Conservation (phyloP, 2,329 filamentous ascomycete species). For the Lasiodiplodia gonubiensis region DNA sequence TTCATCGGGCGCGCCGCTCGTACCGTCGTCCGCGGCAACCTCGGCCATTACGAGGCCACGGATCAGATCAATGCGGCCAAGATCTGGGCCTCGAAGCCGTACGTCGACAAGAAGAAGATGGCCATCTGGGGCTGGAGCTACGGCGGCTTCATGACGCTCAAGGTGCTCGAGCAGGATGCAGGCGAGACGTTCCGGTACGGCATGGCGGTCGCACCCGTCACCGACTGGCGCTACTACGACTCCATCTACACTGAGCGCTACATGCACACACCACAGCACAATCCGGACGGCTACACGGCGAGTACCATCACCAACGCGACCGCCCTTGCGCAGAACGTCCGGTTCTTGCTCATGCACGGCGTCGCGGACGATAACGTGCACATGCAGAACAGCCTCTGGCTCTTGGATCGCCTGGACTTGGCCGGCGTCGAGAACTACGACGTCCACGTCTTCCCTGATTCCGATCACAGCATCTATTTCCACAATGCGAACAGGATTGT, state of each 20-base stretch:
- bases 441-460: slow-evolving; percentile 94
- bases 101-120: slow-evolving; percentile 81
- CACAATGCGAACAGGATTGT: slow-evolving; percentile 91
- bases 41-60: slow-evolving; percentile 82
- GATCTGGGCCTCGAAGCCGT: slow-evolving; percentile 78
- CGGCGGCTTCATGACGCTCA: slow-evolving; percentile 92
- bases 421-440: slow-evolving; percentile 90
- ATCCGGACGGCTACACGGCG: slow-evolving; percentile 75
- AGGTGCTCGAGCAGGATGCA: slow-evolving; percentile 89
- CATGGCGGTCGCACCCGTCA: slow-evolving; percentile 98
- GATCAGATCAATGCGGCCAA: slow-evolving; percentile 93
- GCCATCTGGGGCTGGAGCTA: slow-evolving; percentile 99
- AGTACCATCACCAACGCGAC: slow-evolving; percentile 75
- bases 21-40: slow-evolving; percentile 78
- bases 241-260: slow-evolving; percentile 94
- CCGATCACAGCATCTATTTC: slow-evolving; percentile 92
- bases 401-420: slow-evolving; percentile 86
- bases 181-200: slow-evolving; percentile 93
- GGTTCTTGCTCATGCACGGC: slow-evolving; percentile 95
- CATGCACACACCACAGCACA: slow-evolving; percentile 92
- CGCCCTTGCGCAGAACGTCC: slow-evolving; percentile 75
- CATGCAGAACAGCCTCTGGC: slow-evolving; percentile 87
- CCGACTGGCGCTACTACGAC: slow-evolving; percentile 96
- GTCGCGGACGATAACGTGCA: slow-evolving; percentile 98
- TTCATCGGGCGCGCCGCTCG: slow-evolving; percentile 85